Evolutionary conservation across 2,329 filamentous ascomycete genomes (phyloP).

Genomic region (Bertia moriformis): DNA sequence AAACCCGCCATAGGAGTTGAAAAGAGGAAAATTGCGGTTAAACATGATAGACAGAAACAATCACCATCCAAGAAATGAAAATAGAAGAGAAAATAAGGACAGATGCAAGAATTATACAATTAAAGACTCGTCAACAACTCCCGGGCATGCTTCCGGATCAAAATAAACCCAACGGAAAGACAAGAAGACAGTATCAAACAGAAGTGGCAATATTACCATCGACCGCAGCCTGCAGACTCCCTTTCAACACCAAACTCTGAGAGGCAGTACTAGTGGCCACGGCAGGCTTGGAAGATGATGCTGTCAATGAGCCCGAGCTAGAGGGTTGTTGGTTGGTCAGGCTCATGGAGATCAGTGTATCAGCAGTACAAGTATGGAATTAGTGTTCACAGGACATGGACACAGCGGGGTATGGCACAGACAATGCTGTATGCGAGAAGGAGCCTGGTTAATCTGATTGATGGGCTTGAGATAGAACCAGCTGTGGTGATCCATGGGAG

Average conservation of each 20-base stretch:
- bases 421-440: no score
- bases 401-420: no score
- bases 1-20: conserved; percentile 17
- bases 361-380: no score
- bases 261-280: conserved; percentile 4
- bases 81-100: not conserved
- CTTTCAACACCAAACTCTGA: conserved; percentile 20
- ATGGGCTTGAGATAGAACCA: no score
- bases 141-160: not conserved
- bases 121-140: no score
- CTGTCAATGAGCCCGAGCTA: conserved; percentile 11
- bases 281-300: conserved; percentile 14
- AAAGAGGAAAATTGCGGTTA: conserved; percentile 19
- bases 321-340: conserved; percentile 23
- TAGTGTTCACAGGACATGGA: no score
- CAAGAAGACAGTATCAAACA: conserved; percentile 3
- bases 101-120: not conserved
- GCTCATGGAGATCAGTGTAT: no score
- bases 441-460: no score
- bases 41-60: conserved; percentile 18
- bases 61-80: conserved; percentile 1
- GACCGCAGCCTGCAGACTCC: conserved; percentile 23
- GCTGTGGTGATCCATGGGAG: no score
- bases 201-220: conserved; percentile 30
- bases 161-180: conserved; percentile 3